Evolutionary conservation across 140 eudicot genomes (phyloP).

Genomic region (Erigeron philadelphicus): DNA sequence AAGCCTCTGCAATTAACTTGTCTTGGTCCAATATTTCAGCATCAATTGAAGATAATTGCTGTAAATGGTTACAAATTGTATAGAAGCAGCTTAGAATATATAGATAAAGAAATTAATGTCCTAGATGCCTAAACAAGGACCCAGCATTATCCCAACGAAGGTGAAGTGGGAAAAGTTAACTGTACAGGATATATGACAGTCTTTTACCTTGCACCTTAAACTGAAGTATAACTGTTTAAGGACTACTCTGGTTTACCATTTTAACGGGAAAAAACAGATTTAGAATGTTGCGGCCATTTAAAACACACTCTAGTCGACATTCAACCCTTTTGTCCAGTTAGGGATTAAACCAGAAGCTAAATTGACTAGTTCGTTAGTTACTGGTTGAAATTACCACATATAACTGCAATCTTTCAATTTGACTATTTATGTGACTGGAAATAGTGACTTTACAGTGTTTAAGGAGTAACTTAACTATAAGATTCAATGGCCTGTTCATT

Average conservation of each 20-base stretch:
- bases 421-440: background rate
- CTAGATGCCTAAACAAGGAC: background rate
- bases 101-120: background rate
- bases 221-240: no score
- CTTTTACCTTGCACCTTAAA: no score
- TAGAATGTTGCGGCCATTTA: no score
- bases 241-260: background rate
- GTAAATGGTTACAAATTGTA: constrained; percentile 17
- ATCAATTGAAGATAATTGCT: constrained; percentile 27
- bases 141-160: background rate
- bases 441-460: background rate
- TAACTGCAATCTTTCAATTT: background rate
- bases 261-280: no score
- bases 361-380: background rate
- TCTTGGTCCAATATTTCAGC: constrained; percentile 45
- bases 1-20: constrained; percentile 39
- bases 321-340: background rate
- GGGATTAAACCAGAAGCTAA: background rate
- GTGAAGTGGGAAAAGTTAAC: no score
- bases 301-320: no score
- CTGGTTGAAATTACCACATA: background rate
- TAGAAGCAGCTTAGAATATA: background rate
- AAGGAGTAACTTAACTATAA: background rate
- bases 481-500: background rate
- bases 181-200: no score